These are phyloP conservation scores for Penicillium maclennaniae DNA, from an alignment of 495 filamentous ascomycete species.

Conservation along the genomic window DNA sequence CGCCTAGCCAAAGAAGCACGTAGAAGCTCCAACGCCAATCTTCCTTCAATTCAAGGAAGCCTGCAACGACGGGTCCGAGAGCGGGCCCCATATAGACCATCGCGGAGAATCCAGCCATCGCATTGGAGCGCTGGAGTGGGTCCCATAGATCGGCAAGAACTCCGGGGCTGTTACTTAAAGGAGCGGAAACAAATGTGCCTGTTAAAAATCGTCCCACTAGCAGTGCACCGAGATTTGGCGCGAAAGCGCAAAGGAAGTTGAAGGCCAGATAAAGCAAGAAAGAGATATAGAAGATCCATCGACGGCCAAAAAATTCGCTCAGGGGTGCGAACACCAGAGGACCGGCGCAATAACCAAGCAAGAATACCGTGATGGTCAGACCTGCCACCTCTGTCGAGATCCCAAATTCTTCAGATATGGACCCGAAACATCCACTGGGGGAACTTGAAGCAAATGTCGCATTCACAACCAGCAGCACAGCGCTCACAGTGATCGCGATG, in stretches of 20 bases:
- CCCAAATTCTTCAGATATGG: conserved; percentile 41
- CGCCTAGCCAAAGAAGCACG: conserved; percentile 44
- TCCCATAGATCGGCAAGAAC: conserved; percentile 54
- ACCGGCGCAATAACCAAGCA: conserved; percentile 50
- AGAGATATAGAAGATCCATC: conserved; percentile 44
- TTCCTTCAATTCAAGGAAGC: conserved; percentile 42
- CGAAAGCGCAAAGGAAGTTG: conserved; percentile 51
- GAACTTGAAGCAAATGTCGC: conserved; percentile 52
- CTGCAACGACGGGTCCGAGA: conserved; percentile 36
- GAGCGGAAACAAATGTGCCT: conserved; percentile 48
- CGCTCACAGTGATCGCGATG: conserved; percentile 41
- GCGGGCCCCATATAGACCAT: conserved; percentile 35
- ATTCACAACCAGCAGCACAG: conserved; percentile 48
- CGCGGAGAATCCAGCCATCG: conserved; percentile 47
- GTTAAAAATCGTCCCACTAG: conserved; percentile 49
- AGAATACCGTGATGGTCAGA: conserved; percentile 49
- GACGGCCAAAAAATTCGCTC: conserved; percentile 50
- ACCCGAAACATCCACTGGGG: conserved; percentile 43
- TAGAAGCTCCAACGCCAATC: conserved; percentile 50
- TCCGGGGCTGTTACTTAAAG: conserved; percentile 46
- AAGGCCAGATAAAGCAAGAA: conserved; percentile 45
- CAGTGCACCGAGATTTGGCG: conserved; percentile 46
- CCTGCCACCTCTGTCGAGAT: conserved; percentile 42
- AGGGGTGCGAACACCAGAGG: conserved; percentile 50
- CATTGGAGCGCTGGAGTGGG: conserved; percentile 47